Conservation (phyloP, 495 filamentous ascomycete species). For the Neurospora hispaniola region DNA sequence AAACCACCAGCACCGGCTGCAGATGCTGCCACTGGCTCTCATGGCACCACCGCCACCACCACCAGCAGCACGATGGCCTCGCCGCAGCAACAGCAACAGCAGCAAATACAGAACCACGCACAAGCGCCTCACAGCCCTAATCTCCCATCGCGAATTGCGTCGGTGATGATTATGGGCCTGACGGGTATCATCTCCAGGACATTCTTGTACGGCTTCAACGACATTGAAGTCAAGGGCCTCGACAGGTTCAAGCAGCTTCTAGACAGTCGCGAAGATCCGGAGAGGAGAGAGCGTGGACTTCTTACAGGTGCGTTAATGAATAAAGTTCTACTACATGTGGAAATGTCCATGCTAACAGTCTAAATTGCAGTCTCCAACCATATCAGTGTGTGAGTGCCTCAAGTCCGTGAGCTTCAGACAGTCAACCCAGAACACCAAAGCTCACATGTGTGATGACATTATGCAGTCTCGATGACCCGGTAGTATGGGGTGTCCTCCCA, state of each 20-base stretch:
- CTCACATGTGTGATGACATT: neutral
- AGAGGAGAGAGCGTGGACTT: constrained; percentile 61
- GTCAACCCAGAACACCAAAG: neutral
- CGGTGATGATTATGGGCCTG: constrained; percentile 43
- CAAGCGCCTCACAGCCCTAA: constrained; percentile 27
- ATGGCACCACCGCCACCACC: neutral
- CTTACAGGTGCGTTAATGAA: constrained; percentile 57
- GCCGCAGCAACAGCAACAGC: neutral
- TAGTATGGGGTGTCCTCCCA: constrained; percentile 85
- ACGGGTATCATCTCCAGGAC: constrained; percentile 31
- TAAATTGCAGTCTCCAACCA: constrained; percentile 75
- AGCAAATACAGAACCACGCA: neutral
- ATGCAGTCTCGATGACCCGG: constrained; percentile 78
- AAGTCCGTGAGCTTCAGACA: constrained; percentile 8
- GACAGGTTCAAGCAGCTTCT: constrained; percentile 65
- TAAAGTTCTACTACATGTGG: too few species aligned
- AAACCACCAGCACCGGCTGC: neutral
- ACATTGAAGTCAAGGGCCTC: constrained; percentile 57
- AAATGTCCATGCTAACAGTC: constrained; percentile 3
- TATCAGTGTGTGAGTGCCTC: constrained; percentile 74
- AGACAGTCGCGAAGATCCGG: constrained; percentile 58
- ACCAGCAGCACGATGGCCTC: neutral
- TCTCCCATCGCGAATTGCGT: constrained; percentile 43
- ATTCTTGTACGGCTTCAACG: constrained; percentile 41
- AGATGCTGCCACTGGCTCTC: constrained; percentile 6